Conservation (phyloP, 2,329 filamentous ascomycete species). For the Monosporascus sp. region DNA sequence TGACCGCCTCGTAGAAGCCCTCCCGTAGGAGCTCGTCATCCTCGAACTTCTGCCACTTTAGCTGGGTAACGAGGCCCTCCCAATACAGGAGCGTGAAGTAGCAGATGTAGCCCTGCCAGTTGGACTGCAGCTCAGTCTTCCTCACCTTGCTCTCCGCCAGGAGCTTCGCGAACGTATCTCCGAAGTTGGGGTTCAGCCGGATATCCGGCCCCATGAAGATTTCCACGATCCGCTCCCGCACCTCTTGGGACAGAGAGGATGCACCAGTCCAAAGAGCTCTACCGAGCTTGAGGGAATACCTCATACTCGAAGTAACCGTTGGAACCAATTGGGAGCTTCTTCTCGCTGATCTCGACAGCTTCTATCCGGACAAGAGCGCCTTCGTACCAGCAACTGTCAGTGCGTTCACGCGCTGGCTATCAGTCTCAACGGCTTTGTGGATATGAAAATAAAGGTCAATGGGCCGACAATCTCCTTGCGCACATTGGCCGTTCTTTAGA, state of each 20-base stretch:
- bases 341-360: conserved; percentile 8
- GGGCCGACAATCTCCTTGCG: conserved; percentile 39
- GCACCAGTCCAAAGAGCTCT: conserved; percentile 29
- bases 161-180: conserved; percentile 37
- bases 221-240: conserved; percentile 32
- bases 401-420: conserved; percentile 36
- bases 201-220: conserved; percentile 35
- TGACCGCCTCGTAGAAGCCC: conserved; percentile 42
- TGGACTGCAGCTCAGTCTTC: conserved; percentile 26
- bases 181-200: conserved; percentile 43
- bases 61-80: conserved; percentile 35
- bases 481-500: conserved; percentile 25
- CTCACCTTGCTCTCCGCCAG: conserved; percentile 26
- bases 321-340: conserved; percentile 16
- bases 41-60: conserved; percentile 40
- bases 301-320: conserved; percentile 34
- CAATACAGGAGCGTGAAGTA: conserved; percentile 37
- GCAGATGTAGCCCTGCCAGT: conserved; percentile 43
- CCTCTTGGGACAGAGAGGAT: conserved; percentile 32
- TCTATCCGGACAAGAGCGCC: conserved; percentile 33
- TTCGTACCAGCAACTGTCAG: conserved; percentile 34
- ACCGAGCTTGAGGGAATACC: conserved; percentile 22
- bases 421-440: conserved; percentile 35
- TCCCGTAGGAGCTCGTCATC: conserved; percentile 46
- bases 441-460: conserved; percentile 34